These are phyloP conservation scores for Elsinoe fawcettii DNA, from an alignment of 2,329 filamentous ascomycete species.

Conservation along the genomic window DNA sequence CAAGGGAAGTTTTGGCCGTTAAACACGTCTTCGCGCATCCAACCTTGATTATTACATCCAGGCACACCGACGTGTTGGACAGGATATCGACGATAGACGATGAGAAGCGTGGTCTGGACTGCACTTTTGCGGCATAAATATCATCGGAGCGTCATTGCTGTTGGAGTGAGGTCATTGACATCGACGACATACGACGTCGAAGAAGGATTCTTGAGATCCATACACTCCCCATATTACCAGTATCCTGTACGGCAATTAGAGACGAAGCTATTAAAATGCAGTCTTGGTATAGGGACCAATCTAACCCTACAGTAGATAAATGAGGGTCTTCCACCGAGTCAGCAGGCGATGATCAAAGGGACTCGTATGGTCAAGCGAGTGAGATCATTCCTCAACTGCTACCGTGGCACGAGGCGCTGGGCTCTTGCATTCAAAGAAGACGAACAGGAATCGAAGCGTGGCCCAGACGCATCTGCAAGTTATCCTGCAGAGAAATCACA, in stretches of 20 bases:
- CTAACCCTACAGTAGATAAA: neutral
- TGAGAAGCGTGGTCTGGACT: neutral
- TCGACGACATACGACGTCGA: neutral
- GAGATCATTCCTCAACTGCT: slow-evolving; percentile 6
- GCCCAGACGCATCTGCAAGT: neutral
- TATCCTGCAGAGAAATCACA: neutral
- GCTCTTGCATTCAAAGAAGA: neutral
- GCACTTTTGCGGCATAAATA: neutral
- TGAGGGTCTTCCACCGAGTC: neutral
- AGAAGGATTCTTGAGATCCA: neutral
- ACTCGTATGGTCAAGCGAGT: neutral
- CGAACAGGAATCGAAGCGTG: neutral
- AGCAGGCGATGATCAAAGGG: neutral
- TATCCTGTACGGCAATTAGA: neutral
- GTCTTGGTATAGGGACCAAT: neutral
- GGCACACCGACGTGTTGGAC: neutral
- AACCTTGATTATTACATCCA: slow-evolving; percentile 2
- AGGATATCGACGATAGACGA: slow-evolving; percentile 2
- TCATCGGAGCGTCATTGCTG: neutral
- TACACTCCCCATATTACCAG: too few species aligned
- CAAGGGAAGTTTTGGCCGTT: neutral
- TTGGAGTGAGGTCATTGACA: neutral
- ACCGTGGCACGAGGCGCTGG: neutral
- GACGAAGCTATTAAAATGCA: neutral
- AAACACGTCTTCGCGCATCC: neutral